Percentiles rank a stretch among this genome's conserved stretches.
phyloP scores from a whole-genome alignment of 106 monocot species.

The Cymbidium sinense region DNA sequence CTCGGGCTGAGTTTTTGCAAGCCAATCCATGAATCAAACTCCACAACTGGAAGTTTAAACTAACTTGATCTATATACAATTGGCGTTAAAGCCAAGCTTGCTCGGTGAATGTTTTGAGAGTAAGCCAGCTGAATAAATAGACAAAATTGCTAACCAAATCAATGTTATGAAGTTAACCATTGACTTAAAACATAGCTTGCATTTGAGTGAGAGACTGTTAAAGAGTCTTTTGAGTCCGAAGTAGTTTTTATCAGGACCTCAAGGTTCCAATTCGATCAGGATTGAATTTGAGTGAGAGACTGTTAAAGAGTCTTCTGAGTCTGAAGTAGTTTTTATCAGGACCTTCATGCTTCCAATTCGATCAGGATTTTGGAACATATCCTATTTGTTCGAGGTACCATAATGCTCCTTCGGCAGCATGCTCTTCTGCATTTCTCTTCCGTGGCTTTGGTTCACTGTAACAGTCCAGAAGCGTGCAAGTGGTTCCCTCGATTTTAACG shows the following conservation, averaged over 20 bases:
- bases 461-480: slow-evolving; percentile 44
- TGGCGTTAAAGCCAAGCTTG: too few species aligned
- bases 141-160: not conserved
- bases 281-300: not conserved
- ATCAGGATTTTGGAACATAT: slow-evolving; percentile 9
- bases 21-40: too few species aligned
- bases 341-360: not conserved
- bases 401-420: slow-evolving; percentile 76
- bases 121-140: too few species aligned
- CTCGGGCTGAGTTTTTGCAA: too few species aligned
- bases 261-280: not conserved
- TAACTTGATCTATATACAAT: too few species aligned
- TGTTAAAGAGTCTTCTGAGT: too few species aligned
- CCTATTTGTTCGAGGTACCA: slow-evolving; percentile 70
- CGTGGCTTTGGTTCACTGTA: slow-evolving; percentile 43
- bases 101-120: too few species aligned
- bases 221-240: too few species aligned
- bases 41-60: too few species aligned
- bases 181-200: not conserved
- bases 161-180: not conserved
- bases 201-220: too few species aligned
- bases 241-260: not conserved
- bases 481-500: slow-evolving; percentile 26
- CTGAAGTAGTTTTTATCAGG: too few species aligned
- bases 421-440: slow-evolving; percentile 76